Base-by-base conservation (phyloP, 352 stramenopile species). In the Peronospora tabacina region DNA sequence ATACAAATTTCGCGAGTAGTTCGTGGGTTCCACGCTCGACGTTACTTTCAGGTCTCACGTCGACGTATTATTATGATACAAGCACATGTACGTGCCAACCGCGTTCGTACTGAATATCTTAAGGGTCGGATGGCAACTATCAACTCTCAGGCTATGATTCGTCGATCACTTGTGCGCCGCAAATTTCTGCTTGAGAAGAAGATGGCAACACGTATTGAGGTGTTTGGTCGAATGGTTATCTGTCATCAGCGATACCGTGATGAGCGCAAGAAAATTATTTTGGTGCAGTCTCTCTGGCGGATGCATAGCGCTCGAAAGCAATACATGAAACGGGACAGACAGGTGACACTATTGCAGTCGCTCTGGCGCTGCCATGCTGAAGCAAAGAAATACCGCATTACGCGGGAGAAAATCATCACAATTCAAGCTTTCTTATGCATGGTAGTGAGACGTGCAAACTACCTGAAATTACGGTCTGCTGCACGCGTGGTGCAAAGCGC, bases 101-200 rank as follows among this genome's bases (percentile, higher is more conserved):
- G 84, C 19, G 83, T 94, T 47, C 83, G 83, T 12, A 90, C 79
- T 1, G 75, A 88, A 47, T 94, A 94, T 65, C 50, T 92, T n/a
- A 82, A 87, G 56, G 81, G 83, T 26, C 72, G 83, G 46, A 75
- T 92, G 43, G 83, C 83, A 7, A 94, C 83, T 0, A 94, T 94
- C 44, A 85, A 85, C 47, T 88, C 82, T 16, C 83, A 94, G 56
- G 81, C 81, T 10, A 94, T 94, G 83, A 91, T 94, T 55, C 81
- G 83, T 11, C 70, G 81, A 22, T 75, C 75, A 4, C 63, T 94
- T 7, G 72, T 89, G 39, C 81, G 81, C 10, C 75, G 81, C 16
- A 85, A 83, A 45, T 90, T 91, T 26, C 35, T 90, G 16, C 75
- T 62, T 9, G 83, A 94, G 50, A 88, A 86, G 54, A 90, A 90